Evolutionary conservation across 768 basidiomycete species (phyloP).

Genomic region (Daedaleopsis nitida): DNA sequence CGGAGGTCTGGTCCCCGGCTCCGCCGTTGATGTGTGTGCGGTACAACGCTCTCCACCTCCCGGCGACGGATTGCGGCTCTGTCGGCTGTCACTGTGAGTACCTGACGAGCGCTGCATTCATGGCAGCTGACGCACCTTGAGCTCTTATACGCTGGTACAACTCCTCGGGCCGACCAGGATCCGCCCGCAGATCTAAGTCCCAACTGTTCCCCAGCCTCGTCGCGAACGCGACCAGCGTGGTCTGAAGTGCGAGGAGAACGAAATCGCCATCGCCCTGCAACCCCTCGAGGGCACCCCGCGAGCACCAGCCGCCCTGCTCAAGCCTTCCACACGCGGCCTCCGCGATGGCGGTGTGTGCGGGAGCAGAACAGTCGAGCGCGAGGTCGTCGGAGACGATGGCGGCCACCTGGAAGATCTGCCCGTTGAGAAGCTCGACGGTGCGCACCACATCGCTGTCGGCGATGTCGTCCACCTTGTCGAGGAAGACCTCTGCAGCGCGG

Average conservation of each 20-base stretch:
- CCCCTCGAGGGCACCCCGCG: not conserved
- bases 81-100: not conserved
- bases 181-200: not conserved
- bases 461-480: constrained; percentile 43
- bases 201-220: not conserved
- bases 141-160: not conserved
- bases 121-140: not conserved
- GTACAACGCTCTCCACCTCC: not conserved
- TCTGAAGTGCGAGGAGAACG: not conserved
- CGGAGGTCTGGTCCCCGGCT: not conserved
- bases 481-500: constrained; percentile 49
- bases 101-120: not conserved
- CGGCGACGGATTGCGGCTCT: constrained; percentile 17
- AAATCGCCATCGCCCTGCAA: not conserved
- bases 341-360: not conserved
- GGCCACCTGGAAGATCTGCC: constrained; percentile 51
- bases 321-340: not conserved
- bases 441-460: constrained; percentile 49
- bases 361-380: constrained; percentile 16
- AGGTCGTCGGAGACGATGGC: constrained; percentile 48
- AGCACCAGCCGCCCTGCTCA: not conserved
- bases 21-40: not conserved
- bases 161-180: not conserved
- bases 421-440: constrained; percentile 48
- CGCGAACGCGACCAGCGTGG: not conserved